Conservation (phyloP, 1,284 basidiomycete species). For the Tausonia pullulans region DNA sequence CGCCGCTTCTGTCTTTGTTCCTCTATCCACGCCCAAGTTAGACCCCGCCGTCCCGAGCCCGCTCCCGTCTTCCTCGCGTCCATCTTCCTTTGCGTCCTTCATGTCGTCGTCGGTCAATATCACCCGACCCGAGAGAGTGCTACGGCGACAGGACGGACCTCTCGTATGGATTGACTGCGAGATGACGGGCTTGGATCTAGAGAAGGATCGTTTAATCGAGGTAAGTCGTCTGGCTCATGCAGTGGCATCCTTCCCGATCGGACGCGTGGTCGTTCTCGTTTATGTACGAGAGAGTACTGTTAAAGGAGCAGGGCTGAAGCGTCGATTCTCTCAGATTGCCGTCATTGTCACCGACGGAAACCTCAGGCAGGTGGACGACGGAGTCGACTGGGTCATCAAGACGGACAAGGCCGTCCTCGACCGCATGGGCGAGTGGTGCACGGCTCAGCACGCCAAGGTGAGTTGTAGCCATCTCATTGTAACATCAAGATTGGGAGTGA, state of each 20-base stretch:
- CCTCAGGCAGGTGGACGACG: conserved; percentile 40
- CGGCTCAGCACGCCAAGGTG: conserved; percentile 30
- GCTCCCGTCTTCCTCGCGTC: no score
- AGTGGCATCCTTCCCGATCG: no score
- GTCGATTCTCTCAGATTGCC: conserved; percentile 33
- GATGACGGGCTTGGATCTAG: conserved; percentile 16
- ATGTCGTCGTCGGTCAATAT: no score
- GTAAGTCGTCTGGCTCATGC: background rate
- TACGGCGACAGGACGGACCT: conserved; percentile 1
- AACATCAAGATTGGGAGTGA: background rate
- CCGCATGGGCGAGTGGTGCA: conserved; percentile 37
- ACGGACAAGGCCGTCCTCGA: conserved; percentile 40
- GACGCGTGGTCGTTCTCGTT: background rate
- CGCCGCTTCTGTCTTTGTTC: no score
- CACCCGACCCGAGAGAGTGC: no score
- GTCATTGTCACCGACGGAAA: conserved; percentile 42
- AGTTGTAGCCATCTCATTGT: background rate
- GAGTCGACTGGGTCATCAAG: conserved; percentile 39
- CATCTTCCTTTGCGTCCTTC: no score
- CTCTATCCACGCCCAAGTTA: no score
- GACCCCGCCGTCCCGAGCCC: no score
- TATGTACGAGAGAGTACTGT: no score
- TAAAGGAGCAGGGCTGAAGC: no score
- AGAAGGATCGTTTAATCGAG: conserved; percentile 12
- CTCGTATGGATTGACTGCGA: conserved; percentile 17